phyloP scores from a whole-genome alignment of 2,329 filamentous ascomycete genomes.

The Passalora sequoiae region DNA sequence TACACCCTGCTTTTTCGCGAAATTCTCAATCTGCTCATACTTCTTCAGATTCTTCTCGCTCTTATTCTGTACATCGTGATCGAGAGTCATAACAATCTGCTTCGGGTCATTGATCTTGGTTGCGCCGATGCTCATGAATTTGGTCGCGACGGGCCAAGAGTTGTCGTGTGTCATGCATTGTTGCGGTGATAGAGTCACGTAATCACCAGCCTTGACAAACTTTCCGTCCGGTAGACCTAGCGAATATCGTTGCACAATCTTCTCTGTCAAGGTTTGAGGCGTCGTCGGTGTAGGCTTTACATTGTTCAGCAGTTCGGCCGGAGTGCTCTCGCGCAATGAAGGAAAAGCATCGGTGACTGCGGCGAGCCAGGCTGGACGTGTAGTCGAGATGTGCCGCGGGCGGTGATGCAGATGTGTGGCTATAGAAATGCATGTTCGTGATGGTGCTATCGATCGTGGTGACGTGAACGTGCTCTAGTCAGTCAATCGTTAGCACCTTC shows the following conservation, averaged over 20 bases:
- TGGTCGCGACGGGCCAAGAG: conserved; percentile 67
- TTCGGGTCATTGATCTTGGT: conserved; percentile 63
- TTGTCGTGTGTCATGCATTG: conserved; percentile 86
- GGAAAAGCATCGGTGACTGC: conserved; percentile 54
- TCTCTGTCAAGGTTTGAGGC: conserved; percentile 82
- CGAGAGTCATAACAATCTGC: conserved; percentile 77
- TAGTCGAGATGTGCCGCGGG: conserved; percentile 27
- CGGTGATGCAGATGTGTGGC: conserved; percentile 21
- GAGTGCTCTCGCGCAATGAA: conserved; percentile 56
- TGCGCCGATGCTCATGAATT: conserved; percentile 79
- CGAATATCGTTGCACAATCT: conserved; percentile 80
- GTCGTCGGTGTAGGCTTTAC: conserved; percentile 47
- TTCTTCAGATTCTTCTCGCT: conserved; percentile 74
- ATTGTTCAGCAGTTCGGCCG: conserved; percentile 66
- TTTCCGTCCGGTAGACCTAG: conserved; percentile 72
- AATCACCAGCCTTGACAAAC: conserved; percentile 72
- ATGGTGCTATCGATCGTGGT: conserved; percentile 7
- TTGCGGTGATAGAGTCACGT: conserved; percentile 68
- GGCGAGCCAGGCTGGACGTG: conserved; percentile 23
- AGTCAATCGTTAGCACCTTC: no score
- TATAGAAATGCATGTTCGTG: conserved; percentile 5
- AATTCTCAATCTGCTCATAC: conserved; percentile 73
- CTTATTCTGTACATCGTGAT: conserved; percentile 87
- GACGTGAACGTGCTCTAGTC: conserved; percentile 7
- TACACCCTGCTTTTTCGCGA: conserved; percentile 72